Percentiles rank a stretch among this genome's conserved stretches.
phyloP scores from a whole-genome alignment of 306 rosid species.

The Prunus padus region DNA sequence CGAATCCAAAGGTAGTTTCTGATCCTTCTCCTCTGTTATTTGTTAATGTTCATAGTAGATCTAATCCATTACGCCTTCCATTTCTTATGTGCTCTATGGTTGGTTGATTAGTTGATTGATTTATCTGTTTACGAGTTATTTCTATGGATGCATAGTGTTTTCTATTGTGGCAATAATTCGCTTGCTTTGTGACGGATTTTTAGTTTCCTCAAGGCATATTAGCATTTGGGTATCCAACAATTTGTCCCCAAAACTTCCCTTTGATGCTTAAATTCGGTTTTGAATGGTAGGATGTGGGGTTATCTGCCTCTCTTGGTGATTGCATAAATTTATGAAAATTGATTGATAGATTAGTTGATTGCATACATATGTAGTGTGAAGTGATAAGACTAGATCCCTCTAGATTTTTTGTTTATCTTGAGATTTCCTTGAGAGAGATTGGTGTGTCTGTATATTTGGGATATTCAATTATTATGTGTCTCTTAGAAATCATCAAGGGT shows the following conservation, averaged over 20 bases:
- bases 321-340: not conserved
- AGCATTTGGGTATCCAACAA: constrained; percentile 1
- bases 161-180: not conserved
- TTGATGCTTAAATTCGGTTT: not conserved
- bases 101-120: not conserved
- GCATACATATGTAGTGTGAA: not conserved
- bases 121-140: not conserved
- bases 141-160: not conserved
- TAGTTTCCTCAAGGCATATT: not conserved
- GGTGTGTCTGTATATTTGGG: not conserved
- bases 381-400: not conserved
- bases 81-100: not conserved
- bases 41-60: not conserved
- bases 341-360: not conserved
- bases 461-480: not conserved
- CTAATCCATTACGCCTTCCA: not conserved
- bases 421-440: not conserved
- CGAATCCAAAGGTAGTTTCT: constrained; percentile 42
- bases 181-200: not conserved
- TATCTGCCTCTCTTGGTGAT: not conserved
- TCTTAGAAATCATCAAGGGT: not conserved
- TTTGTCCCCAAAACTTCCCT: not conserved
- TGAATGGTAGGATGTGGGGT: not conserved
- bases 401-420: not conserved
- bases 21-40: not conserved